These are phyloP conservation scores for Ophiocordyceps polyrhachis-furcata DNA, from an alignment of 2,329 filamentous ascomycete species.

Conservation along the genomic window DNA sequence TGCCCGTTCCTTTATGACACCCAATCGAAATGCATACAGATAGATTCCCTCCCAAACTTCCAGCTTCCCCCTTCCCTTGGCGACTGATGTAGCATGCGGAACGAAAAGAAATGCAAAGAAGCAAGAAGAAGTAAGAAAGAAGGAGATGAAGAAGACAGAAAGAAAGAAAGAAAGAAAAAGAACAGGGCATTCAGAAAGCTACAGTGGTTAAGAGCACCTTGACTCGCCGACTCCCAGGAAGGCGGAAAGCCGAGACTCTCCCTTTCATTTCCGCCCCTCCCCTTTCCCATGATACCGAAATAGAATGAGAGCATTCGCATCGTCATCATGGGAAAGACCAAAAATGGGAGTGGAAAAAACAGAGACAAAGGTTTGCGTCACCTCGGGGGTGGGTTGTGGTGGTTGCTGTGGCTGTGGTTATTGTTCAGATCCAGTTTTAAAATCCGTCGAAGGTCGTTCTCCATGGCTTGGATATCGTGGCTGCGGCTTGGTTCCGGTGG, in stretches of 20 bases:
- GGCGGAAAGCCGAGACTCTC: background rate
- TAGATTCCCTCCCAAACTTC: background rate
- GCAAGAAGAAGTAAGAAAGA: background rate
- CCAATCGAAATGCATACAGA: background rate
- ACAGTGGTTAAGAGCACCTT: background rate
- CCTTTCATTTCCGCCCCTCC: background rate
- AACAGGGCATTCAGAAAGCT: background rate
- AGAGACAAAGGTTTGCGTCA: background rate
- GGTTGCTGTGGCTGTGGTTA: no score
- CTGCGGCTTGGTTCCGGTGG: constrained; percentile 3
- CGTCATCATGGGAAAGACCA: background rate
- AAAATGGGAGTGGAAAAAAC: background rate
- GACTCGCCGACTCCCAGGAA: background rate
- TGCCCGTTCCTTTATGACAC: background rate
- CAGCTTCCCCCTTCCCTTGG: background rate
- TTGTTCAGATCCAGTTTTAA: constrained; percentile 23
- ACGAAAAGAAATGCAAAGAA: background rate
- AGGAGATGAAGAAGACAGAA: background rate
- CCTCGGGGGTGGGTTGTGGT: background rate
- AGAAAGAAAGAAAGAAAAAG: background rate
- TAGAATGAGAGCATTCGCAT: background rate
- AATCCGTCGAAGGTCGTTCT: constrained; percentile 33
- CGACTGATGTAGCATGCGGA: background rate
- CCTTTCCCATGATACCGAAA: background rate
- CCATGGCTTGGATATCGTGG: constrained; percentile 27